A percentile compares a stretch with the other conserved stretches of the same genome.
Evolutionary conservation across 2,329 filamentous ascomycete species (phyloP).

Genomic region (Emmonsia crescens): DNA sequence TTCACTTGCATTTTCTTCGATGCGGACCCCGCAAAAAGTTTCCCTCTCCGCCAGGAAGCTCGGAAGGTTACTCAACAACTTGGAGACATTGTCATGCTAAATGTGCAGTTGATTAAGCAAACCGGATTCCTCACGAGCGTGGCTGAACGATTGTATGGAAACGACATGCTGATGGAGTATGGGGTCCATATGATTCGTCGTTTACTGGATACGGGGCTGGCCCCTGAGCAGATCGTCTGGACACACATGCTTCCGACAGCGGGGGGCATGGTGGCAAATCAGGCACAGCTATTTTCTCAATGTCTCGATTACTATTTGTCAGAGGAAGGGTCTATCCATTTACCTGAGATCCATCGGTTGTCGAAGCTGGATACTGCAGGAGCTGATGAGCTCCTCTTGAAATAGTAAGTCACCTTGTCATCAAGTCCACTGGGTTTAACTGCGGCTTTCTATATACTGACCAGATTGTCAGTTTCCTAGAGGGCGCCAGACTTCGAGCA

Average conservation of each 20-base stretch:
- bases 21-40: slow-evolving; percentile 37
- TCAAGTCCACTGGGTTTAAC: neutral
- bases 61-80: slow-evolving; percentile 30
- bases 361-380: slow-evolving; percentile 35
- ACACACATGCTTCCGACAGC: slow-evolving; percentile 48
- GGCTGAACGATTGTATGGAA: slow-evolving; percentile 18
- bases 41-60: slow-evolving; percentile 36
- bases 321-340: slow-evolving; percentile 37
- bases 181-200: slow-evolving; percentile 47
- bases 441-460: neutral
- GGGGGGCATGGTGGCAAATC: slow-evolving; percentile 46
- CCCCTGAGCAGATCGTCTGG: slow-evolving; percentile 43
- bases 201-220: slow-evolving; percentile 38
- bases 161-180: slow-evolving; percentile 37
- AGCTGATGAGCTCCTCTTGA: slow-evolving; percentile 39
- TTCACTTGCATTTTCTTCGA: slow-evolving; percentile 40
- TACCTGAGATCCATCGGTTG: slow-evolving; percentile 39
- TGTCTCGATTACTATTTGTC: slow-evolving; percentile 48
- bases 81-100: slow-evolving; percentile 28
- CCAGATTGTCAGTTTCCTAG: slow-evolving; percentile 27
- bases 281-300: slow-evolving; percentile 48
- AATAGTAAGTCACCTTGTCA: slow-evolving; percentile 34
- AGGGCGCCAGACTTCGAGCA: slow-evolving; percentile 29
- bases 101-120: slow-evolving; percentile 30
- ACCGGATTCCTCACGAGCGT: slow-evolving; percentile 24